Evolutionary conservation across 2,329 filamentous ascomycete genomes (phyloP), one percentile per base, ranked within the genome.

Genomic region (Cordyceps militaris): DNA sequence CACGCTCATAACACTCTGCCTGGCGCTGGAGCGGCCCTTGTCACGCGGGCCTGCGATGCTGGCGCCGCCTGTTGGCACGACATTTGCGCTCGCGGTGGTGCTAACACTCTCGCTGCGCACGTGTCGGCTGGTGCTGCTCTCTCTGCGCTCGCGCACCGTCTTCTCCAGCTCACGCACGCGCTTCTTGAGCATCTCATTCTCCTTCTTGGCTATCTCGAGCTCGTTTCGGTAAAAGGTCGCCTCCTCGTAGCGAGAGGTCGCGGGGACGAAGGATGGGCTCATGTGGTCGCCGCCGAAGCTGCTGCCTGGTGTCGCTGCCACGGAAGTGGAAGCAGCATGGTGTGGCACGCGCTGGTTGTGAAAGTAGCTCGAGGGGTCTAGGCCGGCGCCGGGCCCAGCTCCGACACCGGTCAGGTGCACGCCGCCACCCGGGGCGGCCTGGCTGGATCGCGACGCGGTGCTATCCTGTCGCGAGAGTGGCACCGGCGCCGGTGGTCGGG

Each of bases 101-200:
- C 79, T 81, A 14, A 72, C 74, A 59, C 81, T 84, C 61, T 78
- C 80, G 59, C 79, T 82, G 56, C 79, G 66, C 16, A 38, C 38
- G 1, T 71, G 69, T 6, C 74, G 69, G 63, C 74, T 74, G 11
- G 72, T 71, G 51, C 81, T 79, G 62, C 78, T 78, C 38, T 74
- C 70, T 34, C 76, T 71, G 11, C 76, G 70, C 49, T 80, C 77
- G 7, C 77, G 73, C 8, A 86, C 71, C 61, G 76, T 70, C 38
- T 76, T 74, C 71, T 88, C 85, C 11, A 88, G 70, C 44, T 87
- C 84, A 47, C 82, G 76, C 59, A 88, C 80, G 14, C 81, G 77
- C 56, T 78, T 74, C 73, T 84, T 85, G 47, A 88, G 70, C 0
- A 70, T 67, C 54, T 87, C 84, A 60, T 88, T 87, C 70, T 88